Evolutionary conservation across 2,329 filamentous ascomycete genomes (phyloP), one percentile per base, ranked within the genome.

Genomic region (Albifimbria verrucaria): DNA sequence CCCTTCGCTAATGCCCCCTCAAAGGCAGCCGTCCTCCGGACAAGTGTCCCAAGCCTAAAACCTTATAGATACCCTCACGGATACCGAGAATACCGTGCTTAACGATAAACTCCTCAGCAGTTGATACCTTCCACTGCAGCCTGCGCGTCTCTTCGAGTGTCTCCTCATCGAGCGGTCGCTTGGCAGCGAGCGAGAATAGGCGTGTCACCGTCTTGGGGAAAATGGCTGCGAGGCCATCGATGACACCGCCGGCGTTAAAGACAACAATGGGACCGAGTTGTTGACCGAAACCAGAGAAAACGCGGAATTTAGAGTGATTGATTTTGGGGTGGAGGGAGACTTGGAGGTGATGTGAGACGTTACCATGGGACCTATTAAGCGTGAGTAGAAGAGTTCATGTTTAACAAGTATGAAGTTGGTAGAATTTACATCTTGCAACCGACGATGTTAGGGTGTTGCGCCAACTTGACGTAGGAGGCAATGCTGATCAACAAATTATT

Each of bases 221-320:
- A 64, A 86, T 79, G 12, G 80, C 83, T 2, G 85, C 83, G 21
- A 87, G 74, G 17, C 83, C 86, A 56, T 88, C 86, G 54, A 88
- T 87, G 22, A 84, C 83, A 17, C 85, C 85, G 7, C 80, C 83
- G 17, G 82, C 82, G 46, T 84, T 83, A 53, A 88, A 79, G 32
- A 80, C 71, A 2, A 88, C 75, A 17, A 86, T 81, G 1, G 85
- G 83, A 0, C 83, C 78, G 10, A 88, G 77, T 67, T 88, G 85
- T 62, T 87, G 85, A 4, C 85, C 86, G 12, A 88, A 77, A 3
- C 84, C 85, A 21, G 81, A 84, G 74, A 81, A 88, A 22, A 86
- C 80, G 55, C 76, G 77, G 72, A 88, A 88, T 49, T 80, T 72
- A 21, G 73, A 65, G 63, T 85, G 81, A 66, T 86, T 77, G 63